Base-by-base conservation (phyloP, 129 eudicot species). In the Centella asiatica region DNA sequence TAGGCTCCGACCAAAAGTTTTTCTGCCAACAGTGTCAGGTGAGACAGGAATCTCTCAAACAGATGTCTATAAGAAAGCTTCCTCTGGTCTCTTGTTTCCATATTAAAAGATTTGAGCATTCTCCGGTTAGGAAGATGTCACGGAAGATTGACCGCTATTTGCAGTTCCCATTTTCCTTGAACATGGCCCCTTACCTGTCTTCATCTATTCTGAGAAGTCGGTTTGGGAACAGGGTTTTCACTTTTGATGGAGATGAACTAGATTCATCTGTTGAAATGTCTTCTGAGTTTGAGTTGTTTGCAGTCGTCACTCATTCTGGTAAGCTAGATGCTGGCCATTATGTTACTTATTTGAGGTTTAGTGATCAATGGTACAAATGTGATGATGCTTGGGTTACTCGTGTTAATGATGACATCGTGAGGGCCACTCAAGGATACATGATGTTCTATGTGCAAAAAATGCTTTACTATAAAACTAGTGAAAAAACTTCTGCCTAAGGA, bases 301-400 rank as follows among this genome's bases (percentile, higher is more conserved):
- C 95, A 0, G 86, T 85, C 69, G 81, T 85, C 20, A 82, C 89
- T 61, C 95, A 85, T 49, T 76, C 89, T 44, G 95, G 95, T 47
- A 85, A 76, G 86, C 77, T 85, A 70, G 95, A 85, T 64, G 74
- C 89, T 40, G 95, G 95, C 28, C 95, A 85, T 70, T 85, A 85
- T 24, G 66, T 79, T 64, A 85, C 89, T 1, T 85, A 85, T 60
- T 40, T 85, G 40, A 73, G 87, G 7, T 29, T 82, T 46, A 82
- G 74, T 5, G 71, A 80, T 49, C 89, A 82, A 50, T 83, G 90
- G 90, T 83, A 80, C 73, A 87, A 80, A 65, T 87, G 90, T 73
- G 90, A 83, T 49, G 88, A 87, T 66, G 90, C 92, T n/a, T 87
- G 90, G 95, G 73, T 86, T 29, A 83, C 86, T 5, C 81, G 78